Percentiles rank a stretch among this genome's conserved stretches.
Conservation (phyloP, 495 filamentous ascomycete species). For the Corynascus novoguineensis region DNA sequence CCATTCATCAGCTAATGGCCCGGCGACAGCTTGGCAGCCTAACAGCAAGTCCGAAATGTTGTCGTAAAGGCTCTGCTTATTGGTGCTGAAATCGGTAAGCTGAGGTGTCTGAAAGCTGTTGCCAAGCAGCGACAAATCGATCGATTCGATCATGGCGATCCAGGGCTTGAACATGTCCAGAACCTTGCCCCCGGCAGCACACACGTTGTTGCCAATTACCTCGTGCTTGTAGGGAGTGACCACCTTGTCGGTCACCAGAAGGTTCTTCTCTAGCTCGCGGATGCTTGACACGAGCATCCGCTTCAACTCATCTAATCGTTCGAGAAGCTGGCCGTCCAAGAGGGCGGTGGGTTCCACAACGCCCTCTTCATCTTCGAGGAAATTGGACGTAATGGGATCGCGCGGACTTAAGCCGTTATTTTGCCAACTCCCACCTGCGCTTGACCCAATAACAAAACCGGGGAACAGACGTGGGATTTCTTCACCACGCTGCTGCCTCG, state of each 20-base stretch:
- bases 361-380: slow-evolving; percentile 81
- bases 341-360: slow-evolving; percentile 63
- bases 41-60: slow-evolving; percentile 83
- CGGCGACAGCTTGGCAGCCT: slow-evolving; percentile 78
- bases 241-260: slow-evolving; percentile 70
- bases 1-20: slow-evolving; percentile 93
- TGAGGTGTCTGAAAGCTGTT: slow-evolving; percentile 77
- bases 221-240: slow-evolving; percentile 65
- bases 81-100: slow-evolving; percentile 76
- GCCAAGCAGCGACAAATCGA: slow-evolving; percentile 70
- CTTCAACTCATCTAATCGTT: slow-evolving; percentile 78
- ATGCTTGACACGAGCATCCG: slow-evolving; percentile 74
- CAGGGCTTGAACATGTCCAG: slow-evolving; percentile 82
- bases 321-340: slow-evolving; percentile 70
- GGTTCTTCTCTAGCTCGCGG: slow-evolving; percentile 75
- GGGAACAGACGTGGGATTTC: slow-evolving; percentile 83
- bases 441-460: slow-evolving; percentile 82
- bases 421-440: slow-evolving; percentile 83
- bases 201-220: slow-evolving; percentile 67
- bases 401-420: slow-evolving; percentile 72
- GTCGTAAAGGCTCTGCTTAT: slow-evolving; percentile 91
- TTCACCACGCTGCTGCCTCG: slow-evolving; percentile 83
- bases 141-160: slow-evolving; percentile 80
- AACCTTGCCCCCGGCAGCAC: slow-evolving; percentile 66
- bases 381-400: slow-evolving; percentile 66